Base-by-base conservation (phyloP, 768 basidiomycete species). In the Termitomyces sp. region DNA sequence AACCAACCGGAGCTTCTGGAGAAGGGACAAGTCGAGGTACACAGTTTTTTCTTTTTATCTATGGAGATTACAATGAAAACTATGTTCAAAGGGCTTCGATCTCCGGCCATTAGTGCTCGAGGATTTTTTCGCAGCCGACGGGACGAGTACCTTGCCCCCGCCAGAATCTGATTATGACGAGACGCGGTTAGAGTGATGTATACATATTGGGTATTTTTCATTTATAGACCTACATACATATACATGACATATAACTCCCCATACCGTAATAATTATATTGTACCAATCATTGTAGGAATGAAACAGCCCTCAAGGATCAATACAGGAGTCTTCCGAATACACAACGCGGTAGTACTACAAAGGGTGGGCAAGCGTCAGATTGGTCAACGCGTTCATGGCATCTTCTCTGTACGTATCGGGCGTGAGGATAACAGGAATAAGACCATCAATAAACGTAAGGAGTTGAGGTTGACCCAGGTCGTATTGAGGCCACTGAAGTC, bases 31-130 rank as follows among this genome's bases (percentile, higher is more conserved):
- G 79, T 76, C 13, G 73, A 79, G 67, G 79, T 80, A 57, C 6
- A 29, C 6, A 43, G 68, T 58, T 46, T 18, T 39, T 12, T 14
- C 46, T 37, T 14, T 42, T 58, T 5, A 18, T 7, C 34, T 14
- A 24, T 9, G n/a, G 26, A 27, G 27, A 36, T 29, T 5, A n/a
- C 22, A 31, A 29, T 50, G 27, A 44, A 24, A 53, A 24, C 58
- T 56, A 42, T 31, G 39, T n/a, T 3, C 22, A 9, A 65, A 93
- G 90, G 90, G 87, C 55, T 90, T 94, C 69, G 74, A 84, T 58
- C 76, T 94, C 54, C 86, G 94, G 49, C 86, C 90, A 8, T 71
- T 95, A 46, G 76, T 75, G 2, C 55, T 92, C 31, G 73, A 76
- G 13, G 94, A 96, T 68, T 95, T 96, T 70, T 75, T 76, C 53